phyloP scores from a whole-genome alignment of 2,329 filamentous ascomycete genomes.

The Aspergillus bombycis region DNA sequence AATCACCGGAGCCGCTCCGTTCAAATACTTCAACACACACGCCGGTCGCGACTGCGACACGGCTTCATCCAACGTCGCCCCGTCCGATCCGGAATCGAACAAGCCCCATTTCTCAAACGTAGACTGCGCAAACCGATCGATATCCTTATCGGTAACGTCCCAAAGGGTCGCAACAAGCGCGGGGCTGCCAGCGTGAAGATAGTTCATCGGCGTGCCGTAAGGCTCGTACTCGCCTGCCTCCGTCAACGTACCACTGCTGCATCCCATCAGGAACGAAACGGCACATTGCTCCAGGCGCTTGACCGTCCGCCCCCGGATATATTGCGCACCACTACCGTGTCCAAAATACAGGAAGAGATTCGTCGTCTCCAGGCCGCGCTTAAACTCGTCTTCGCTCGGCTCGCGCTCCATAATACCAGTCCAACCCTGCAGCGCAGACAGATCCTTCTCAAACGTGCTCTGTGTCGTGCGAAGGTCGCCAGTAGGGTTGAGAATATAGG shows the following conservation, averaged over 20 bases:
- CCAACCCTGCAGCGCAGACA: conserved; percentile 65
- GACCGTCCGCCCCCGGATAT: conserved; percentile 83
- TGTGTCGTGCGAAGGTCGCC: conserved; percentile 82
- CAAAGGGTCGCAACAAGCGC: conserved; percentile 91
- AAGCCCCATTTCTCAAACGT: conserved; percentile 88
- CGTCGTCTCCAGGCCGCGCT: conserved; percentile 63
- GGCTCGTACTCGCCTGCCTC: conserved; percentile 87
- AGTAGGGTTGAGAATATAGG: conserved; percentile 86
- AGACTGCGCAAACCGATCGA: conserved; percentile 83
- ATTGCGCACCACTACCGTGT: conserved; percentile 92
- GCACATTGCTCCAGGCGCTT: conserved; percentile 78
- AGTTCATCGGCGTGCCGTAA: conserved; percentile 88
- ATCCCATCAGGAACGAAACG: conserved; percentile 89
- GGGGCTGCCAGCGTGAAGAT: conserved; percentile 83
- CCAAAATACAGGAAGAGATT: conserved; percentile 91
- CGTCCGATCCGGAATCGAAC: conserved; percentile 48
- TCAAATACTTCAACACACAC: conserved; percentile 89
- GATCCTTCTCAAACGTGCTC: conserved; percentile 68
- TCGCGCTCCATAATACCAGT: conserved; percentile 66
- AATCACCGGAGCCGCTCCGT: conserved; percentile 88
- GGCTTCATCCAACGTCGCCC: conserved; percentile 73
- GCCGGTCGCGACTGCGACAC: conserved; percentile 72
- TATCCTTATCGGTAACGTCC: conserved; percentile 98
- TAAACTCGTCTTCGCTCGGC: conserved; percentile 79
- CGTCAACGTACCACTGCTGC: conserved; percentile 78